A percentile compares a stretch with the other conserved stretches of the same genome.
phyloP scores from a whole-genome alignment of 75 land plant species.

The Sequoia sempervirens region DNA sequence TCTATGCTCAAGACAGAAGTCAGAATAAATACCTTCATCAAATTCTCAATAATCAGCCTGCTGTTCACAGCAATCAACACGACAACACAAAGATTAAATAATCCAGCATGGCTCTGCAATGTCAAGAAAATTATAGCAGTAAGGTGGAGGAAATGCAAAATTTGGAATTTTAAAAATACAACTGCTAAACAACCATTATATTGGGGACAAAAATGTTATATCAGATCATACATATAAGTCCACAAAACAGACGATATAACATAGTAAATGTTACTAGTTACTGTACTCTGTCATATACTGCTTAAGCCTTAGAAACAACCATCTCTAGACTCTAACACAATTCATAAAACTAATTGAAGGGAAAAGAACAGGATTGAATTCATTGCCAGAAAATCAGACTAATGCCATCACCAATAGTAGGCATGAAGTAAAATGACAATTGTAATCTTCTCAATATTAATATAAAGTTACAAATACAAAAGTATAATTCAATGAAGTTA shows the following conservation, averaged over 20 bases:
- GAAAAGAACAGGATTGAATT: neutral
- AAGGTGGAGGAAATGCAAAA: too few relatives aligned
- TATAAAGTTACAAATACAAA: neutral
- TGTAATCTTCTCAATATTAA: neutral
- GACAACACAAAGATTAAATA: constrained; percentile 85
- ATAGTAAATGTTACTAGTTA: neutral
- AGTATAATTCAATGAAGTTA: neutral
- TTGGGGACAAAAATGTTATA: neutral
- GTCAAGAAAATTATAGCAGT: too few relatives aligned
- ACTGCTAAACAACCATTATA: neutral
- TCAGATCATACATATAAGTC: neutral
- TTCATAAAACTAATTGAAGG: neutral
- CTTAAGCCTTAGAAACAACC: neutral
- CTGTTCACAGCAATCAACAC: constrained; percentile 87
- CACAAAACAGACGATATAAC: neutral
- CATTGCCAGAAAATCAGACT: neutral
- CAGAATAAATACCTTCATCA: too few relatives aligned
- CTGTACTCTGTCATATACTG: too few relatives aligned
- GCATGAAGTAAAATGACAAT: neutral
- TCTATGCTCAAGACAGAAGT: too few relatives aligned
- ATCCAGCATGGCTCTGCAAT: constrained; percentile 98
- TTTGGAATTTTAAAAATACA: too few relatives aligned
- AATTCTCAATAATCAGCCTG: constrained; percentile 84
- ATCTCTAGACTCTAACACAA: neutral
- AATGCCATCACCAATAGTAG: neutral